phyloP scores from a whole-genome alignment of 106 monocot genomes.

The Cymbidium sinense region DNA sequence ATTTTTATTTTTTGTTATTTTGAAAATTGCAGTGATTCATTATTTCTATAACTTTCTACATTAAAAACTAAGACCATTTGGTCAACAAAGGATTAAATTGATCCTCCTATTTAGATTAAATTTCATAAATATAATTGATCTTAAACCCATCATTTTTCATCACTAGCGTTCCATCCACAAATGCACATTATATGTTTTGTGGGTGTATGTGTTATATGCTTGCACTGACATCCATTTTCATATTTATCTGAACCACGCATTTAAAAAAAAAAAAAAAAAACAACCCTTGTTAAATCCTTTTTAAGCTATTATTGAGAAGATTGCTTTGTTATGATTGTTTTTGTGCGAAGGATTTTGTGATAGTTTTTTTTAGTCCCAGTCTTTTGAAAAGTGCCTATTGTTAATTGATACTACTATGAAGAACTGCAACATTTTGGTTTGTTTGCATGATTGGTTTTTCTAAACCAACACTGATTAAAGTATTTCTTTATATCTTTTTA shows the following conservation, averaged over 20 bases:
- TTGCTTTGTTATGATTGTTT: neutral
- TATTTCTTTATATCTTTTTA: neutral
- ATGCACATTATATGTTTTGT: neutral
- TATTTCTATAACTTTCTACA: too few species aligned
- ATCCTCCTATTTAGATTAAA: too few species aligned
- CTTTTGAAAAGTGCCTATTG: conserved; percentile 3
- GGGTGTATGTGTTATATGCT: too few species aligned
- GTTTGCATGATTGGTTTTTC: neutral
- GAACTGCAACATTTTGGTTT: neutral
- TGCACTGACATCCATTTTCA: too few species aligned
- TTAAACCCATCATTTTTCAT: too few species aligned
- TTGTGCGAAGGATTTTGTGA: neutral
- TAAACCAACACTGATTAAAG: neutral
- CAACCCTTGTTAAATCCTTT: neutral
- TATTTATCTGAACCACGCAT: too few species aligned
- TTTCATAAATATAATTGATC: too few species aligned
- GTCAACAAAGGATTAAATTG: too few species aligned
- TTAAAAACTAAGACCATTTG: too few species aligned
- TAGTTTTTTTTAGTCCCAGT: neutral
- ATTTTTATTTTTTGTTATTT: too few species aligned
- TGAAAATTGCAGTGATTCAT: too few species aligned
- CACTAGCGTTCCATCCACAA: neutral
- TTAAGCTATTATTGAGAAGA: neutral
- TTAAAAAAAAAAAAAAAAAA: neutral
- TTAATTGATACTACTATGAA: neutral